A percentile compares a stretch with the other conserved stretches of the same genome.
phyloP scores from a whole-genome alignment of 441 rosid genomes.

The Populus hybrid region DNA sequence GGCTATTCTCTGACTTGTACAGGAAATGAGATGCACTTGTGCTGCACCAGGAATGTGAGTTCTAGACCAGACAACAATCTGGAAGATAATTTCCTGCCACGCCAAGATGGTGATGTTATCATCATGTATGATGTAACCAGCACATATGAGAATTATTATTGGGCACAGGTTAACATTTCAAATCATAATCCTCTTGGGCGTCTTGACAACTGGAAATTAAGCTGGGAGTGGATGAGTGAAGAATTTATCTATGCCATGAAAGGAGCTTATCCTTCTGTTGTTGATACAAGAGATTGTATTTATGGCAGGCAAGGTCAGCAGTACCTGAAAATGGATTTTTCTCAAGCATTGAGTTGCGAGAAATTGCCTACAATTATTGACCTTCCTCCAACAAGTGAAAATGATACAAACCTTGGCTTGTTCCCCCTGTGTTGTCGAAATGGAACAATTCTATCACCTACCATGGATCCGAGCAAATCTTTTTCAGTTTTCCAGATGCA shows the following conservation, averaged over 20 bases:
- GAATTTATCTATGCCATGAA: constrained; percentile 70
- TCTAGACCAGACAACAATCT: constrained; percentile 31
- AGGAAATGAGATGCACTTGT: constrained; percentile 66
- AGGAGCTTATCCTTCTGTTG: constrained; percentile 70
- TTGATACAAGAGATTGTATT: constrained; percentile 66
- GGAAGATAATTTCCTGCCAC: constrained; percentile 45
- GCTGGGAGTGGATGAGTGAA: constrained; percentile 78
- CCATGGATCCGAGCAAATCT: constrained; percentile 67
- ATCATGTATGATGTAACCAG: constrained; percentile 82
- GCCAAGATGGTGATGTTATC: constrained; percentile 71
- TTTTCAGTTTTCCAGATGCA: constrained; percentile 69
- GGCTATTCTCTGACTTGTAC: not conserved
- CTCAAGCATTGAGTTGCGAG: constrained; percentile 63
- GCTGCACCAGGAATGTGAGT: constrained; percentile 46
- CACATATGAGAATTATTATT: constrained; percentile 47
- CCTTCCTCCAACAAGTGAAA: constrained; percentile 69
- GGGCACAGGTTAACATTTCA: constrained; percentile 72
- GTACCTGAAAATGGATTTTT: constrained; percentile 53
- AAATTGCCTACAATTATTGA: constrained; percentile 70
- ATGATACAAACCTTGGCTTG: constrained; percentile 59
- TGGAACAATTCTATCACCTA: constrained; percentile 67
- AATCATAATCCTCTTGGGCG: constrained; percentile 75
- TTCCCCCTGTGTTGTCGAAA: constrained; percentile 83
- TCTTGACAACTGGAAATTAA: constrained; percentile 83
- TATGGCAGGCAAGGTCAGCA: constrained; percentile 54